Evolutionary conservation across 495 filamentous ascomycete species (phyloP).

Genomic region (Usnea hakonensis): DNA sequence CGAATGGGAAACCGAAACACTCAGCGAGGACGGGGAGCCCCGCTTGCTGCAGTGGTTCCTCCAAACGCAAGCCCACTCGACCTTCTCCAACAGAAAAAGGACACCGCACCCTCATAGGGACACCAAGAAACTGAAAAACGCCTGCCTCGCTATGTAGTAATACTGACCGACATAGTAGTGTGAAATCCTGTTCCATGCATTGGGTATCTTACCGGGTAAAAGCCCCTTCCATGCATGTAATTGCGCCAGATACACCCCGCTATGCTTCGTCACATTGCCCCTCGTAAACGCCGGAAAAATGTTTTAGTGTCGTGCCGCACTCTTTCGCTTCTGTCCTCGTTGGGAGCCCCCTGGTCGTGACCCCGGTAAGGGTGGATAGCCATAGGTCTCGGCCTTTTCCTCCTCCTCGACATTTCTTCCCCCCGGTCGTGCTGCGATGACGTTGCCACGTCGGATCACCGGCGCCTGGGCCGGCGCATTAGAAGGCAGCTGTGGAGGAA

Average conservation of each 20-base stretch:
- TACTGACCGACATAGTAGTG: background rate
- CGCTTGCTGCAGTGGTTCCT: background rate
- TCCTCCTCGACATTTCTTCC: constrained; percentile 11
- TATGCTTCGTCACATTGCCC: background rate
- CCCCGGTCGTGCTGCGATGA: background rate
- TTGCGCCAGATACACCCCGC: background rate
- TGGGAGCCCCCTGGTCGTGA: background rate
- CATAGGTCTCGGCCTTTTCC: constrained; percentile 17
- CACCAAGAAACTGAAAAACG: background rate
- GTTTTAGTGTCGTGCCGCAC: background rate
- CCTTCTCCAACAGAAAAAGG: background rate
- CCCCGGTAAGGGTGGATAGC: constrained; percentile 20
- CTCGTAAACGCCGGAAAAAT: background rate
- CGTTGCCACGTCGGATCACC: constrained; percentile 6
- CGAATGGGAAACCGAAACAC: background rate
- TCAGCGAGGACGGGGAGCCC: background rate
- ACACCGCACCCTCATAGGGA: background rate
- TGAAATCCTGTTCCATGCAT: background rate
- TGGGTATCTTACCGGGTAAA: background rate
- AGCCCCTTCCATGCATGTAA: background rate
- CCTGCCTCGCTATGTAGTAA: background rate
- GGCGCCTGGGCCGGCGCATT: background rate
- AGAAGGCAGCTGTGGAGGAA: background rate
- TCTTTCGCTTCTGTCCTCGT: background rate
- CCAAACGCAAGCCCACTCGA: background rate